Evolutionary conservation across 345 rosid species (phyloP), one percentile per base, ranked within the genome.

Genomic region (Salix suchowensis): DNA sequence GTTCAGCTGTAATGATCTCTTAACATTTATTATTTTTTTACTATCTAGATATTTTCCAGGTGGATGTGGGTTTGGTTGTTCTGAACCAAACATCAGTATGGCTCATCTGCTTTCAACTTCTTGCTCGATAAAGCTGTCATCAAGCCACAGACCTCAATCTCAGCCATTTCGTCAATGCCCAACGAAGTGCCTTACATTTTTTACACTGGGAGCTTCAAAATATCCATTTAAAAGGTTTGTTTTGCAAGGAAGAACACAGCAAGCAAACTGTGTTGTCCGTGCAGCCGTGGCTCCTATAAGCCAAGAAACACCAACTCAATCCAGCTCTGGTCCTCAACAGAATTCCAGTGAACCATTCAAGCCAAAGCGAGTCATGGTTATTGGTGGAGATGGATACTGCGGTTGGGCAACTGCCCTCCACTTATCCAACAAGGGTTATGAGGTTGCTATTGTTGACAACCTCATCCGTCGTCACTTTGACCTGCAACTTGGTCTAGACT

Each of bases 321-420:
- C 91, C 66, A 52, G 71, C 30, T 79, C 85, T 55, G 74, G 80
- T 77, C 48, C 81, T 71, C 64, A 68, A 81, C 82, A 76, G 60
- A 76, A 74, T 40, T 69, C 88, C 15, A 73, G 60, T 55, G 89
- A 82, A 32, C 54, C 87, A 7, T 78, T 94, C 52, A 93, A 85
- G 88, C 77, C 81, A 15, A 82, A 86, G 71, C 88, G 92, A 65
- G 96, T 96, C 75, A 89, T 96, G 99, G 89, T 96, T 79, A 90
- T 96, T 44, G 99, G 99, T 61, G 99, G 99, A 77, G 98, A 96
- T 79, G 99, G 99, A 44, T 96, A 96, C 74, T 96, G 99, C 50
- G 98, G 99, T 60, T 93, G 97, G 99, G 98, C 99, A 44, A 96
- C 98, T 52, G 97, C 98, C 24, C 96, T 96, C 42, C 98, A 96